These are phyloP conservation scores for Penicillium cinerascens DNA, from an alignment of 495 filamentous ascomycete species.

Conservation along the genomic window DNA sequence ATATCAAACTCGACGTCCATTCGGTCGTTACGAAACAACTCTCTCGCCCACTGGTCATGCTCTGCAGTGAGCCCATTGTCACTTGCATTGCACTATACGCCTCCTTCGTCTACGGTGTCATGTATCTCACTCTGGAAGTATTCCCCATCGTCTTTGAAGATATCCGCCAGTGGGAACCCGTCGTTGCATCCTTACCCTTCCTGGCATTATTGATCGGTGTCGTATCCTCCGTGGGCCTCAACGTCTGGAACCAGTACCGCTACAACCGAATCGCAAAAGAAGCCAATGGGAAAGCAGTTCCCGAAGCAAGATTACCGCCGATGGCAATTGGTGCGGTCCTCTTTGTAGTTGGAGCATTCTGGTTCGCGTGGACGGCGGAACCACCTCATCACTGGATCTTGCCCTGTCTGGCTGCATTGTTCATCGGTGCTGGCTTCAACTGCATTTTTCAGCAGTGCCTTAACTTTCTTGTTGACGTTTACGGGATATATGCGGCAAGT, in stretches of 20 bases:
- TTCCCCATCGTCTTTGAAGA: constrained; percentile 35
- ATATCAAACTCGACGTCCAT: constrained; percentile 30
- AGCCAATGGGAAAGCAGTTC: constrained; percentile 23
- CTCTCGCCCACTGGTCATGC: constrained; percentile 34
- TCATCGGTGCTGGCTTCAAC: constrained; percentile 33
- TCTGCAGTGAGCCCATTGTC: constrained; percentile 41
- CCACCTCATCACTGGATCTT: constrained; percentile 24
- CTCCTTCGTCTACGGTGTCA: constrained; percentile 31
- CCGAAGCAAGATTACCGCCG: constrained; percentile 35
- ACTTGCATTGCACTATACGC: constrained; percentile 37
- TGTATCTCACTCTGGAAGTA: constrained; percentile 32
- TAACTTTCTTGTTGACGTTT: constrained; percentile 41
- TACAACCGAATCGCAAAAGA: constrained; percentile 21
- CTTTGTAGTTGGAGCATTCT: constrained; percentile 45
- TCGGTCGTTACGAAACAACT: constrained; percentile 34
- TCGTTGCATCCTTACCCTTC: constrained; percentile 28
- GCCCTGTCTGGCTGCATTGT: constrained; percentile 21
- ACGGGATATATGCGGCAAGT: constrained; percentile 31
- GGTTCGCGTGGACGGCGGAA: constrained; percentile 40
- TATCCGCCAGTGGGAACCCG: constrained; percentile 19
- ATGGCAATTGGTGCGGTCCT: constrained; percentile 50
- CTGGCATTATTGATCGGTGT: constrained; percentile 29
- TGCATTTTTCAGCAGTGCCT: constrained; percentile 36
- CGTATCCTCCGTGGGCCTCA: constrained; percentile 21
- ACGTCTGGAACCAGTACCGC: constrained; percentile 22